These are phyloP conservation scores for Volvox africanus DNA, from an alignment of 139 green algal genomes.

Conservation along the genomic window DNA sequence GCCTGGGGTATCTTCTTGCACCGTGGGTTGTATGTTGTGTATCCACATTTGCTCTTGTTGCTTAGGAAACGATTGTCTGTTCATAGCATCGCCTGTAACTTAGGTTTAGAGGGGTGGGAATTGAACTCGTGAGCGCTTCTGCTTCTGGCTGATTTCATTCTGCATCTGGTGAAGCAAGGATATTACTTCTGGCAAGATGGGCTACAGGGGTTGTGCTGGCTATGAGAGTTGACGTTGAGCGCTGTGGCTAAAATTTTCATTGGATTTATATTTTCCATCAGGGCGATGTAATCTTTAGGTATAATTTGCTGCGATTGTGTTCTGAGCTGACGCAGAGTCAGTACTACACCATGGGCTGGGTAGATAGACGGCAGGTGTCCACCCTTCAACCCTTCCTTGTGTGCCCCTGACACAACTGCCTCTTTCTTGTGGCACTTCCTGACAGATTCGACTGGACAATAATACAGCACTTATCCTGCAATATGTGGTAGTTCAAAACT, in stretches of 20 bases:
- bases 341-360: background rate
- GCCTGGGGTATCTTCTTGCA: background rate
- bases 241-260: too few species aligned
- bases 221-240: too few species aligned
- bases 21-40: background rate
- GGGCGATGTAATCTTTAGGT: background rate
- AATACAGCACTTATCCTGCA: background rate
- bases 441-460: conserved; percentile 8
- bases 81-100: too few species aligned
- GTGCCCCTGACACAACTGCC: background rate
- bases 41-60: background rate
- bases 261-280: background rate
- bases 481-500: conserved; percentile 14
- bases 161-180: background rate
- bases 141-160: too few species aligned
- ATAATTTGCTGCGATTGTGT: background rate
- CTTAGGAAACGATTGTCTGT: background rate
- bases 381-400: background rate
- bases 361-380: background rate
- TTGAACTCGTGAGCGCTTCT: background rate
- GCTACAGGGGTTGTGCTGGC: too few species aligned
- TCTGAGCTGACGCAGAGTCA: background rate
- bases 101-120: background rate
- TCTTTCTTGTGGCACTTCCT: background rate
- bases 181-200: background rate